phyloP scores from a whole-genome alignment of 2,329 filamentous ascomycete genomes.

The Emydomyces testavorans region DNA sequence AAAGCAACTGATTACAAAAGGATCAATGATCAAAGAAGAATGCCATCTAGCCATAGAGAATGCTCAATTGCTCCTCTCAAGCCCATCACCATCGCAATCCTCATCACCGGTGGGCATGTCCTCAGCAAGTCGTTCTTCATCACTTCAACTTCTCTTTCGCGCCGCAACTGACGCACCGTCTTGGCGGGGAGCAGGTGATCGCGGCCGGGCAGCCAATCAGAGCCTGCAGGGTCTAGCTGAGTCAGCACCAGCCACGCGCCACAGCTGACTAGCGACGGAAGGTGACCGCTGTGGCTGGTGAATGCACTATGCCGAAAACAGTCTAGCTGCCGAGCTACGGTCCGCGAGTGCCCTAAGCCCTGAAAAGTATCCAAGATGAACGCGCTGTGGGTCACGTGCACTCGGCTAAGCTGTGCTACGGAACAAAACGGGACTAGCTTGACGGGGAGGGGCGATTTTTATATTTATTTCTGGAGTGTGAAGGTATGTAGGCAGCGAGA shows the following conservation, averaged over 20 bases:
- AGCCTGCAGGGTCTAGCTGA: background rate
- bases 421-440: background rate
- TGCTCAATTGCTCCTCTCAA: no score
- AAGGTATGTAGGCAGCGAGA: background rate
- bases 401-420: no score
- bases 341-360: conserved; percentile 13
- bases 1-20: background rate
- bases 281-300: conserved; percentile 1
- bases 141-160: background rate
- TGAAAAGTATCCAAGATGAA: no score
- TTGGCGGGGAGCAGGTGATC: background rate
- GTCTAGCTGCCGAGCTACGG: background rate
- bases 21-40: background rate
- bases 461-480: no score
- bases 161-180: background rate
- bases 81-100: no score
- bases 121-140: background rate
- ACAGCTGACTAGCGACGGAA: background rate
- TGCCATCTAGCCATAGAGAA: no score
- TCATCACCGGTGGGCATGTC: no score
- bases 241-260: background rate
- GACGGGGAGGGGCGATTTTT: conserved; percentile 7
- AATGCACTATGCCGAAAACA: background rate
- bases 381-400: no score
- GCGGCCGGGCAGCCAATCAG: no score